Evolutionary conservation across 768 basidiomycete genomes (phyloP).

Genomic region (Ephemerocybe angulata): DNA sequence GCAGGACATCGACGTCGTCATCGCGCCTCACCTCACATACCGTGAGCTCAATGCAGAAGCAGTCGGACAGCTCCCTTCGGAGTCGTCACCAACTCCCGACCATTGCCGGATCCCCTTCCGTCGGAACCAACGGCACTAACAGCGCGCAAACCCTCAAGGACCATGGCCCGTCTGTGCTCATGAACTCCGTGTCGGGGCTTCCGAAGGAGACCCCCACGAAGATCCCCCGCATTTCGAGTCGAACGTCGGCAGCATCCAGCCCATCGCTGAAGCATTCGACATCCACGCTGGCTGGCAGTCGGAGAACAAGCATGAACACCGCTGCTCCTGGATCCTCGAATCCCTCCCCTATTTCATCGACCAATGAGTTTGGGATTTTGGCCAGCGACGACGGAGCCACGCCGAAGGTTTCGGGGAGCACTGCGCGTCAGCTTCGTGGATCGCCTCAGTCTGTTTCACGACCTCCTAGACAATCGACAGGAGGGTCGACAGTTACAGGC

Average conservation of each 20-base stretch:
- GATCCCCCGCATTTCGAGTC: slow-evolving; percentile 89
- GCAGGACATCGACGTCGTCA: slow-evolving; percentile 43
- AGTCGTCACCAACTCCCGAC: slow-evolving; percentile 77
- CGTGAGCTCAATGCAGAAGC: slow-evolving; percentile 82
- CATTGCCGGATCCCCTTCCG: slow-evolving; percentile 91
- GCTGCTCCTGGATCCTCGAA: slow-evolving; percentile 51
- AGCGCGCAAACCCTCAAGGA: slow-evolving; percentile 50
- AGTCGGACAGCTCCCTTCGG: slow-evolving; percentile 78
- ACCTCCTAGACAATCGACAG: slow-evolving; percentile 62
- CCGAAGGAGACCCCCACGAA: slow-evolving; percentile 88
- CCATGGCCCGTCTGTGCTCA: slow-evolving; percentile 43
- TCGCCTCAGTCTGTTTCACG: slow-evolving; percentile 67
- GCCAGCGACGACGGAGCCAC: slow-evolving; percentile 54
- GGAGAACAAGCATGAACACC: slow-evolving; percentile 54
- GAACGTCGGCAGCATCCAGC: slow-evolving; percentile 70
- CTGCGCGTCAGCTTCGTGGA: slow-evolving; percentile 48
- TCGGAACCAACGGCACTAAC: slow-evolving; percentile 56
- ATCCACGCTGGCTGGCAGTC: slow-evolving; percentile 42
- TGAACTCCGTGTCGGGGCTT: slow-evolving; percentile 49
- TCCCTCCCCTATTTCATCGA: slow-evolving; percentile 58
- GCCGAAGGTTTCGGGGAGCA: slow-evolving; percentile 38
- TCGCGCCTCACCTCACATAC: slow-evolving; percentile 79
- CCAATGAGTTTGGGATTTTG: slow-evolving; percentile 81
- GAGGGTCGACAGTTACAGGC: slow-evolving; percentile 39
- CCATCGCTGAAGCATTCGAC: slow-evolving; percentile 61